Evolutionary conservation across 768 basidiomycete species (phyloP).

Genomic region (Neoboletus magnificus): DNA sequence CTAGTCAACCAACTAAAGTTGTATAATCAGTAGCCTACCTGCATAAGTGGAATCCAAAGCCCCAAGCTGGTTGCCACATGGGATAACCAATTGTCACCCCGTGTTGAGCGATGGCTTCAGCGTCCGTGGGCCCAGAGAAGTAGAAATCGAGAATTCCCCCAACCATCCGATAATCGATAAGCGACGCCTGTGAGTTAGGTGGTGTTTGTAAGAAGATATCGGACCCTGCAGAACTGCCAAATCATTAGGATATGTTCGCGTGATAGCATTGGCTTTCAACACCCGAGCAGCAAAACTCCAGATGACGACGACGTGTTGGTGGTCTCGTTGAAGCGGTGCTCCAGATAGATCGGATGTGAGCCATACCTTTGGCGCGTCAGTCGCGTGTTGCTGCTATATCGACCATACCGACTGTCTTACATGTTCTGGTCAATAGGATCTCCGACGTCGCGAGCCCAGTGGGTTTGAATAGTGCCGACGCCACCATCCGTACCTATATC

Average conservation of each 20-base stretch:
- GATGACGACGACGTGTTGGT: constrained; percentile 58
- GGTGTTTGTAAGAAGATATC: constrained; percentile 69
- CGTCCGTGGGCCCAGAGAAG: constrained; percentile 54
- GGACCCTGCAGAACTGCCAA: constrained; percentile 56
- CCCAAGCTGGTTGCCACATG: constrained; percentile 71
- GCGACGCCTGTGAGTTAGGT: constrained; percentile 46
- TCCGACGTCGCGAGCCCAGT: constrained; percentile 61
- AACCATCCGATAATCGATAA: constrained; percentile 69
- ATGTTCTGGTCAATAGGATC: constrained; percentile 68
- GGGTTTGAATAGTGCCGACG: constrained; percentile 57
- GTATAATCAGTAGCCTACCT: constrained; percentile 34
- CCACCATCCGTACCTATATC: constrained; percentile 50
- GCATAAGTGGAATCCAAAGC: constrained; percentile 77
- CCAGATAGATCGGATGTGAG: constrained; percentile 68
- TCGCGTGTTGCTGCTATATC: not conserved
- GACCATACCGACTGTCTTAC: constrained; percentile 43
- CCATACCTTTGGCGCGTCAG: constrained; percentile 49
- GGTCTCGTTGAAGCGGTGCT: constrained; percentile 60
- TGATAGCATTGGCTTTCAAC: constrained; percentile 1
- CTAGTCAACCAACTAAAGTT: not conserved
- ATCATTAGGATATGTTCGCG: constrained; percentile 4
- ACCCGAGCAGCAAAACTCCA: constrained; percentile 78
- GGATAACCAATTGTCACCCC: constrained; percentile 63
- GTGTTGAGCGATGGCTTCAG: constrained; percentile 68
- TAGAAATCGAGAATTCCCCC: constrained; percentile 79